Evolutionary conservation across 1,284 basidiomycete genomes (phyloP).

Genomic region (Ustilago trichophora): DNA sequence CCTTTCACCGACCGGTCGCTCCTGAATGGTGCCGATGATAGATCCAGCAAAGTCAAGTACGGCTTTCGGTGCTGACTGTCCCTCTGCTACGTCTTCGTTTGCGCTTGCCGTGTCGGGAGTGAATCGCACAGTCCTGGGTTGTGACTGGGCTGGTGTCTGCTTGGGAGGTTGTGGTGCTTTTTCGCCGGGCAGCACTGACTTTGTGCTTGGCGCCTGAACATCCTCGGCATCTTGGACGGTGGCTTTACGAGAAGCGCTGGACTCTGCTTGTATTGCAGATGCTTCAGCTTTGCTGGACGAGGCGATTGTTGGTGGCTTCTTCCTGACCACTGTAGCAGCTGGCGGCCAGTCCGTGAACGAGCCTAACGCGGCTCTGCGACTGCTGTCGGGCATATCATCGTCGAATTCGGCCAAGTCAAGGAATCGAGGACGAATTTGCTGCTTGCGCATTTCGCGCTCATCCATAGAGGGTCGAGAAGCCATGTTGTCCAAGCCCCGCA

Average conservation of each 20-base stretch:
- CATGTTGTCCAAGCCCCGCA: constrained; percentile 2
- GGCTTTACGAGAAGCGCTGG: background rate
- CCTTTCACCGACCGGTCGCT: constrained; percentile 22
- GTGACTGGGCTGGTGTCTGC: background rate
- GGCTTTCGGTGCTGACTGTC: background rate
- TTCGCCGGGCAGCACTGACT: background rate
- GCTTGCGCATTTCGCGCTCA: constrained; percentile 36
- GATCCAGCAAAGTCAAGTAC: constrained; percentile 17
- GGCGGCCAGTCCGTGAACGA: constrained; percentile 54
- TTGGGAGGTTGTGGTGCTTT: no score
- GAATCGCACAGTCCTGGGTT: constrained; percentile 16
- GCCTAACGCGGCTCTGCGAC: constrained; percentile 24
- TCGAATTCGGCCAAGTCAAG: constrained; percentile 52
- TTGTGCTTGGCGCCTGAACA: background rate
- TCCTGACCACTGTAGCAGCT: constrained; percentile 49
- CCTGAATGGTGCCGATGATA: constrained; percentile 38
- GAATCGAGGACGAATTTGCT: constrained; percentile 53
- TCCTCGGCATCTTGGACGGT: constrained; percentile 11
- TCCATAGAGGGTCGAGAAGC: constrained; percentile 16
- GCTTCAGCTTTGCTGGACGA: constrained; percentile 13
- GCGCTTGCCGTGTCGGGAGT: background rate
- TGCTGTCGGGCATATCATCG: constrained; percentile 13
- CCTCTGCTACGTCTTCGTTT: background rate
- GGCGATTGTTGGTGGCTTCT: constrained; percentile 32
- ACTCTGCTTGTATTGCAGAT: background rate